Evolutionary conservation across 805 yeast genomes (phyloP).

Genomic region (Isabelozyma rhagii): DNA sequence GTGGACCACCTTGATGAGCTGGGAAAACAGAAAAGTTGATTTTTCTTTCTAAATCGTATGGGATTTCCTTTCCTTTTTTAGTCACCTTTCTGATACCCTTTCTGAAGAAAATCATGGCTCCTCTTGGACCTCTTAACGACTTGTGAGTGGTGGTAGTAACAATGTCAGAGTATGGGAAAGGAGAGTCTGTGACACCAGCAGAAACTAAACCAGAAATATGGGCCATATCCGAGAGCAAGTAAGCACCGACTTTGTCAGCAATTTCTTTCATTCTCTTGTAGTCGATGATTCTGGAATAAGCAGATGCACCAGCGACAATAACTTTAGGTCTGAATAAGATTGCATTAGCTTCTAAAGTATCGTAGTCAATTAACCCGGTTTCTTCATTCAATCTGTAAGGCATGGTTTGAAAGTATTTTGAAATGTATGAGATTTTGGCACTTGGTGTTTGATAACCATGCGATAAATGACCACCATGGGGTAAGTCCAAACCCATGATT

Average conservation of each 20-base stretch:
- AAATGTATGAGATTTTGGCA: constrained; percentile 90
- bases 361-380: constrained; percentile 96
- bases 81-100: constrained; percentile 87
- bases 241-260: constrained; percentile 97
- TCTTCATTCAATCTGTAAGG: constrained; percentile 91
- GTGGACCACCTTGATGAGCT: constrained; percentile 99
- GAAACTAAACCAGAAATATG: constrained; percentile 95
- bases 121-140: constrained; percentile 98
- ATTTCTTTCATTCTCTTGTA: constrained; percentile 94
- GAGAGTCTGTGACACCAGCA: constrained; percentile 93
- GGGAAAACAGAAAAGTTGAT: constrained; percentile 99
- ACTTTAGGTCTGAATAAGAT: constrained; percentile 92
- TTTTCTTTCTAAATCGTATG: constrained; percentile 88
- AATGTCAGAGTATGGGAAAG: constrained; percentile 94
- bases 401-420: constrained; percentile 97
- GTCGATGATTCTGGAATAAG: constrained; percentile 94
- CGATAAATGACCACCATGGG: constrained; percentile 98
- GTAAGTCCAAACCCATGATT: constrained; percentile 95
- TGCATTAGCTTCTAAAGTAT: constrained; percentile 89
- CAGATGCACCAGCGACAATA: constrained; percentile 96
- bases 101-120: constrained; percentile 99
- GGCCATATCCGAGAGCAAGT: constrained; percentile 96
- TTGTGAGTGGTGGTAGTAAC: constrained; percentile 99
- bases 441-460: constrained; percentile 97
- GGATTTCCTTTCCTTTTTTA: constrained; percentile 88